Base-by-base conservation (phyloP, 257 asterid species). In the Penstemon davidsonii region DNA sequence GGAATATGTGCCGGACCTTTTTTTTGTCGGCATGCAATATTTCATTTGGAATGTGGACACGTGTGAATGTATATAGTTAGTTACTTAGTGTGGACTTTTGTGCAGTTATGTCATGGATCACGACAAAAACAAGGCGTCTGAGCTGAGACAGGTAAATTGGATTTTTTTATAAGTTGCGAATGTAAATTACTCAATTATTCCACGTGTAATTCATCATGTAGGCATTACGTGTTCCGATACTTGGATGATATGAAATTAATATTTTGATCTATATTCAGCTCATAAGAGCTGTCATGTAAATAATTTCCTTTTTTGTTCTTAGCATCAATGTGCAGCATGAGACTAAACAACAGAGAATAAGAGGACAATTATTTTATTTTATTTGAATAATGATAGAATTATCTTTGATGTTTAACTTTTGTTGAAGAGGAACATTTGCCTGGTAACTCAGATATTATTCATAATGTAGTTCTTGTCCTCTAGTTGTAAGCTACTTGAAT, bases 51-150 rank as follows among this genome's bases (percentile, higher is more conserved):
- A 43, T 12, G 0, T 68, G 54, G 43, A 39, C 54, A 61, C 62
- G 67, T 38, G 33, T 41, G 47, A 41, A 67, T 60, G 13, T 59
- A 53, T 38, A 33, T 8, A 38, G 40, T 55, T 8, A 38, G 40
- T 55, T 39, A 67, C 55, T 43, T 13, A 42, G 42, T 53, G 52
- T 79, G 65, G 66, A 68, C 73, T 44, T 71, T 57, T 62, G 51
- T 78, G 77, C 78, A 94, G 97, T 69, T 94, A 81, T 78, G 96
- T 94, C 72, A 94, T 94, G 99, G 97, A 91, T 73, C 95, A 79
- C 55, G 85, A 91, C 78, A 91, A 80, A 79, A 80, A 73, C 72
- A 91, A 88, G 85, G 95, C 96, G 41, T 50, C 86, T 6, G 99
- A 87, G 76, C 84, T 94, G 76, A 86, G 97, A 86, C 96, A 94